Percentiles rank a stretch among this genome's conserved stretches.
phyloP scores from a whole-genome alignment of 2,329 filamentous ascomycete genomes.

The Lecanosticta acicola region DNA sequence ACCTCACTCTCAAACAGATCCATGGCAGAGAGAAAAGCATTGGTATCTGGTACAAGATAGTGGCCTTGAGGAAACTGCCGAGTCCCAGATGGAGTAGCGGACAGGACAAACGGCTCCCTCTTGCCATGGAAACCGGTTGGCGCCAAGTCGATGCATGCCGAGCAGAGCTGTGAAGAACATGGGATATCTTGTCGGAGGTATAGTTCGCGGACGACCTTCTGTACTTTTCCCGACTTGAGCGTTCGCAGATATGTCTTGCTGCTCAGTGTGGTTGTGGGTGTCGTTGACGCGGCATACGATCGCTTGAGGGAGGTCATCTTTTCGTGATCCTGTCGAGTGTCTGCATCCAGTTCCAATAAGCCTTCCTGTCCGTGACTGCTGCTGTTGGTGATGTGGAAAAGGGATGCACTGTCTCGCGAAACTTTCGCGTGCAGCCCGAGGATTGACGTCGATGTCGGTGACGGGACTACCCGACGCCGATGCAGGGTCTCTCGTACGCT shows the following conservation, averaged over 20 bases:
- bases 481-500: neutral
- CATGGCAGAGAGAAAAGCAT: slow-evolving; percentile 92
- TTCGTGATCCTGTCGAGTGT: no score
- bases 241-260: slow-evolving; percentile 96
- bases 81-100: slow-evolving; percentile 79
- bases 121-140: slow-evolving; percentile 74
- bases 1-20: slow-evolving; percentile 87
- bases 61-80: slow-evolving; percentile 78
- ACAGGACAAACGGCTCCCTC: slow-evolving; percentile 78
- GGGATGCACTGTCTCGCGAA: neutral
- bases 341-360: no score
- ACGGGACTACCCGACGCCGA: neutral
- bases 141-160: slow-evolving; percentile 62
- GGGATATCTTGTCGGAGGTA: slow-evolving; percentile 96
- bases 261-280: slow-evolving; percentile 64
- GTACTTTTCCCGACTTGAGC: slow-evolving; percentile 91
- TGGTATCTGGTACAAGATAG: slow-evolving; percentile 93
- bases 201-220: slow-evolving; percentile 95
- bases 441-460: neutral
- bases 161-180: slow-evolving; percentile 87
- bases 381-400: no score
- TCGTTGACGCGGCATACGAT: slow-evolving; percentile 49
- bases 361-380: no score
- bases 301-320: slow-evolving; percentile 59
- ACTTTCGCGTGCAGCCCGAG: neutral